These are phyloP conservation scores for Pseudogymnoascus sp. DNA, from an alignment of 2,329 filamentous ascomycete species.

Conservation along the genomic window DNA sequence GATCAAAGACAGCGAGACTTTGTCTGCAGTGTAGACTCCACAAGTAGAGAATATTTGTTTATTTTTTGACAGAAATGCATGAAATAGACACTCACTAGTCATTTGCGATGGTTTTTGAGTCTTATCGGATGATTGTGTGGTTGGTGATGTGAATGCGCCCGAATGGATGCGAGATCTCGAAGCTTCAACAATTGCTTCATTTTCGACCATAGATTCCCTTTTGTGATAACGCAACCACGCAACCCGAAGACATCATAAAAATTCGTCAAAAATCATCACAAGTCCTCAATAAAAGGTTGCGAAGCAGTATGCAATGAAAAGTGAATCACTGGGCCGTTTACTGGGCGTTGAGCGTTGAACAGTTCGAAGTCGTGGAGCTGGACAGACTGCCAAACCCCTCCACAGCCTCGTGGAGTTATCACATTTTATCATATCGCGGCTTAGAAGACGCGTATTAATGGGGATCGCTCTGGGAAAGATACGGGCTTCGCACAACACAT, in stretches of 20 bases:
- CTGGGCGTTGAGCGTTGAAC: background rate
- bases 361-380: background rate
- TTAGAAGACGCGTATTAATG: background rate
- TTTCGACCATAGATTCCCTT: background rate
- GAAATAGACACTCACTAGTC: background rate
- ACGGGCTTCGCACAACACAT: background rate
- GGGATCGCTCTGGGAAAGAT: background rate
- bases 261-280: background rate
- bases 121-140: background rate
- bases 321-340: background rate
- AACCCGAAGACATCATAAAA: background rate
- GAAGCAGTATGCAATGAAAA: background rate
- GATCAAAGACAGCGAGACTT: background rate
- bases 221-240: background rate
- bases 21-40: background rate
- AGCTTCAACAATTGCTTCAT: slow-evolving; percentile 6
- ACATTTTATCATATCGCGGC: slow-evolving; percentile 8
- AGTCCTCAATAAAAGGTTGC: background rate
- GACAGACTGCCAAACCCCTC: slow-evolving; percentile 2
- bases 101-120: background rate
- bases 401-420: slow-evolving; percentile 5
- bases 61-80: background rate
- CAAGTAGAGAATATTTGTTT: background rate
- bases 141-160: background rate
- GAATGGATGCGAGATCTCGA: background rate